Conservation (phyloP, 305 asterid genomes). For the Fraxinus angustifolia region DNA sequence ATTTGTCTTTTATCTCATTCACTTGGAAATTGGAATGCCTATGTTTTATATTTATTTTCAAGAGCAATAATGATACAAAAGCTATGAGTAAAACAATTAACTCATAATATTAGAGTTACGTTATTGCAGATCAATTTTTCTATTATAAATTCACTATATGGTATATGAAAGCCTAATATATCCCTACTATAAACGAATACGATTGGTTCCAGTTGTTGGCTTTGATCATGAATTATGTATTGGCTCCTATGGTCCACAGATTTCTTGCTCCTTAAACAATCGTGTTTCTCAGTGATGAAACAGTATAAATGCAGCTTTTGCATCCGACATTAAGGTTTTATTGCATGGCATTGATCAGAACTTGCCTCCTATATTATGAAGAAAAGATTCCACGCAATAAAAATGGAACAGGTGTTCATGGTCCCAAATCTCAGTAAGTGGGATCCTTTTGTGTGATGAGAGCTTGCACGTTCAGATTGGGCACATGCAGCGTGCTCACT, state of each 20-base stretch:
- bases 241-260: slow-evolving; percentile 15
- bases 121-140: neutral
- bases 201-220: neutral
- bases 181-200: too few relatives aligned
- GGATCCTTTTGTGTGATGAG: neutral
- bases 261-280: slow-evolving; percentile 25
- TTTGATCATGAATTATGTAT: neutral
- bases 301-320: slow-evolving; percentile 11
- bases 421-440: neutral
- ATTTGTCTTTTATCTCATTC: slow-evolving; percentile 2
- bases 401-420: neutral
- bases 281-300: slow-evolving; percentile 10
- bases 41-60: neutral
- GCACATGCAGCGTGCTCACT: neutral
- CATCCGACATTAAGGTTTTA: slow-evolving; percentile 2
- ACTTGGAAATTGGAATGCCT: neutral
- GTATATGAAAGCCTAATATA: too few relatives aligned
- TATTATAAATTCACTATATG: too few relatives aligned
- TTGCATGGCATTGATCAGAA: neutral
- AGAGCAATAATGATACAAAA: neutral
- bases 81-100: neutral
- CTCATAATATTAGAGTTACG: neutral
- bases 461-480: neutral
- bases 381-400: neutral
- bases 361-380: neutral